Conservation (phyloP, 805 yeast species). For the Lachancea fermentati region DNA sequence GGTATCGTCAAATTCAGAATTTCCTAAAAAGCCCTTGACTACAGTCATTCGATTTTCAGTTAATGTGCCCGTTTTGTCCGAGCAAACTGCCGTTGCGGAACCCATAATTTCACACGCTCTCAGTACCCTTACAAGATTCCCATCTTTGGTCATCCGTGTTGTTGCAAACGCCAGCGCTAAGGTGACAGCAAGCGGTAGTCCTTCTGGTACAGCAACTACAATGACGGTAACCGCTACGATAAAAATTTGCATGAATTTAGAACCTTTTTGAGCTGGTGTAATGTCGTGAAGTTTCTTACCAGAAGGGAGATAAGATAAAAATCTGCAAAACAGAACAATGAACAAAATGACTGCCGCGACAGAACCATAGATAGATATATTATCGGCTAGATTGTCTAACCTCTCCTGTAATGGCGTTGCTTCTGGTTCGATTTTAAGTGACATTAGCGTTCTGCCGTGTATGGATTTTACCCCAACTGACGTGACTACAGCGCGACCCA, state of each 20-base stretch:
- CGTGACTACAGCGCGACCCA: conserved; percentile 79
- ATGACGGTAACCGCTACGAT: conserved; percentile 89
- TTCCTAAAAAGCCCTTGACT: conserved; percentile 68
- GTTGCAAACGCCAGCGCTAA: conserved; percentile 96
- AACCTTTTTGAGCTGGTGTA: conserved; percentile 71
- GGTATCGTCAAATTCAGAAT: conserved; percentile 48
- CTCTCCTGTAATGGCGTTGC: conserved; percentile 86
- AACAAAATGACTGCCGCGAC: conserved; percentile 80
- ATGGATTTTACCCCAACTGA: conserved; percentile 88
- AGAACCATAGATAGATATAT: conserved; percentile 91
- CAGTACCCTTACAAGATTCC: conserved; percentile 89
- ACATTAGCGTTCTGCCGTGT: conserved; percentile 86
- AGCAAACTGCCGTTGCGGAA: conserved; percentile 93
- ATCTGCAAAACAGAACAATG: conserved; percentile 70
- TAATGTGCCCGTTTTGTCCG: conserved; percentile 95
- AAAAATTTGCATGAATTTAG: conserved; percentile 73
- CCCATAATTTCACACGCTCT: conserved; percentile 99
- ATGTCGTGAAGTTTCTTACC: conserved; percentile 41
- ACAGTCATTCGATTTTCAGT: conserved; percentile 93
- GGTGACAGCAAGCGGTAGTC: conserved; percentile 95
- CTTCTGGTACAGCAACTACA: conserved; percentile 99
- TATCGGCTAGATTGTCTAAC: conserved; percentile 77
- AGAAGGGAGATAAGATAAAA: conserved; percentile 54
- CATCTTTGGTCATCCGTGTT: conserved; percentile 95
- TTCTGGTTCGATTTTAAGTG: conserved; percentile 70